Percentiles rank a stretch among this genome's conserved stretches.
phyloP scores from a whole-genome alignment of 208 protist genomes.

The Leishmania tarentolae region DNA sequence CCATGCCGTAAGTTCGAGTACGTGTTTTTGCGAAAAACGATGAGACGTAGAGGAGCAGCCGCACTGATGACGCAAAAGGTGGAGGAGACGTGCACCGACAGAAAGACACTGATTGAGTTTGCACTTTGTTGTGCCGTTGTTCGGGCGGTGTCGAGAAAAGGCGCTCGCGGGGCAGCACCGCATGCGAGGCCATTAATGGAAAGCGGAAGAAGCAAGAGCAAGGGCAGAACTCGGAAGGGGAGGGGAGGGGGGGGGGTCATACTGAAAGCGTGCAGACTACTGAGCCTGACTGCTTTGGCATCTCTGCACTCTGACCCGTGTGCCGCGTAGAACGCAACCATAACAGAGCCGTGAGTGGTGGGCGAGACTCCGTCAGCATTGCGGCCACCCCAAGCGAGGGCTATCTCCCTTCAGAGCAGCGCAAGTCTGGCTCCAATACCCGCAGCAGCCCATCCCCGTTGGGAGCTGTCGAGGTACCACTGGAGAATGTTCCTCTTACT shows the following conservation, averaged over 20 bases:
- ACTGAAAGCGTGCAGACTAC: not conserved
- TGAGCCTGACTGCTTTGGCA: not conserved
- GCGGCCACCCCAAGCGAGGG: not conserved
- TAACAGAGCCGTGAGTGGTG: not conserved
- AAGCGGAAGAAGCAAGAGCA: not conserved
- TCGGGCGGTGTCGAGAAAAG: not conserved
- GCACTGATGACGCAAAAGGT: not conserved
- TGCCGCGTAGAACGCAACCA: not conserved
- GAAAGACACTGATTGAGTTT: not conserved
- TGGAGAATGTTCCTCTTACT: not conserved
- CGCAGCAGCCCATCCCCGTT: not conserved
- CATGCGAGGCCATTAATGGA: not conserved
- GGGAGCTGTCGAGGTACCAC: not conserved
- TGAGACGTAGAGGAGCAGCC: not conserved
- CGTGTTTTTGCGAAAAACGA: too few relatives aligned
- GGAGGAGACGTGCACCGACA: not conserved
- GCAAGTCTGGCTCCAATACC: not conserved
- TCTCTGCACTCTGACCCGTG: not conserved
- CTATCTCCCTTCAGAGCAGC: not conserved
- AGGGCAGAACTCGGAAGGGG: not conserved
- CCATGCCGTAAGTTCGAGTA: conserved; percentile 2
- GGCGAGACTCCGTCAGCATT: not conserved
- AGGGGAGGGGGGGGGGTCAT: not conserved
- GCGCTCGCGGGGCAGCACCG: not conserved
- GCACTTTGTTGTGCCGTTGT: not conserved